A percentile compares a stretch with the other conserved stretches of the same genome.
phyloP scores from a whole-genome alignment of 257 asterid species.

The Lithospermum erythrorhizon region DNA sequence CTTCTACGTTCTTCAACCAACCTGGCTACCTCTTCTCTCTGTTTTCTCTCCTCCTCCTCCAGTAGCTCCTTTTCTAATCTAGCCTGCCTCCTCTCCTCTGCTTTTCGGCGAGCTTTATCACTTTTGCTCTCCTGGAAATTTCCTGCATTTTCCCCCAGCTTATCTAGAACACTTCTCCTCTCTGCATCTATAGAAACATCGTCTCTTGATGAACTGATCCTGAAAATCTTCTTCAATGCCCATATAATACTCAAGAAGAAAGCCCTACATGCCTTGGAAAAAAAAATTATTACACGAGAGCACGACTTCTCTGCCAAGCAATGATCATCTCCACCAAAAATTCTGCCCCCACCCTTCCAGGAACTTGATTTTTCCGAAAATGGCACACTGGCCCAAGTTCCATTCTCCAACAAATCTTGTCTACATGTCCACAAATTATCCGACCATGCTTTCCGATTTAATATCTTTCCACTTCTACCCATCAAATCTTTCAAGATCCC shows the following conservation, averaged over 20 bases:
- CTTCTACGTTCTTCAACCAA: slow-evolving; percentile 90
- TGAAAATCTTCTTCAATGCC: slow-evolving; percentile 67
- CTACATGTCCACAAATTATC: slow-evolving; percentile 89
- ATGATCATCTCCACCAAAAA: slow-evolving; percentile 41
- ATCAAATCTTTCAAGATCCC: slow-evolving; percentile 78
- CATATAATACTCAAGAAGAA: slow-evolving; percentile 45
- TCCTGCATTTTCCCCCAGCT: slow-evolving; percentile 55
- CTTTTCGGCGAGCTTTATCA: no score
- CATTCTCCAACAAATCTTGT: slow-evolving; percentile 87
- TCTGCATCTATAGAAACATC: slow-evolving; percentile 55
- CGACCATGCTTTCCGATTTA: slow-evolving; percentile 75
- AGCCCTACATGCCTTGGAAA: slow-evolving; percentile 44
- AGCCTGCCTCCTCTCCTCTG: no score
- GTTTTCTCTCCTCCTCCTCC: slow-evolving; percentile 99
- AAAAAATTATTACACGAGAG: slow-evolving; percentile 50
- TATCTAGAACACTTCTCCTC: slow-evolving; percentile 47
- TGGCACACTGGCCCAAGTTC: slow-evolving; percentile 58
- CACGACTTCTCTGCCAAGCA: slow-evolving; percentile 72
- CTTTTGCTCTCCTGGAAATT: slow-evolving; percentile 75
- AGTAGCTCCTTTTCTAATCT: slow-evolving; percentile 85
- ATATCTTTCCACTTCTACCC: slow-evolving; percentile 77
- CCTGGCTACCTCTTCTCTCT: slow-evolving; percentile 91
- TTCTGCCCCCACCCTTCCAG: slow-evolving; percentile 52
- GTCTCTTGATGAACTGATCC: slow-evolving; percentile 58
- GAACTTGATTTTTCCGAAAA: slow-evolving; percentile 50